A percentile compares a stretch with the other conserved stretches of the same genome.
Evolutionary conservation across 805 yeast genomes (phyloP).

Genomic region (Lachancea waltii): DNA sequence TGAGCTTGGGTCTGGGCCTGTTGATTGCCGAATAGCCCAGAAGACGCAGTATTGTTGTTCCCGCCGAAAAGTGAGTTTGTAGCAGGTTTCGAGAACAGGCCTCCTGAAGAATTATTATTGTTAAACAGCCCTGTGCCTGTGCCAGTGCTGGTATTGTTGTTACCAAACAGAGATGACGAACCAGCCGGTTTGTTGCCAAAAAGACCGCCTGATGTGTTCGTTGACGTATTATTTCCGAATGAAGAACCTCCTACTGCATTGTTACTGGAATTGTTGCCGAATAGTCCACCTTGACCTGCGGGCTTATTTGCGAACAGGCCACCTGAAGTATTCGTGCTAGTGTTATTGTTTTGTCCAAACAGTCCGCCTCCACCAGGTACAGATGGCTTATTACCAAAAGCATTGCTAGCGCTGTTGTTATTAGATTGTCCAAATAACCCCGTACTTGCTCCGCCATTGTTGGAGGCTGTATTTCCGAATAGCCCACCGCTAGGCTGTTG

Average conservation of each 20-base stretch:
- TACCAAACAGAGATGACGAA: slow-evolving; percentile 26
- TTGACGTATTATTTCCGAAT: slow-evolving; percentile 11
- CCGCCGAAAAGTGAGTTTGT: slow-evolving; percentile 33
- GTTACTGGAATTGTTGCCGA: slow-evolving; percentile 20
- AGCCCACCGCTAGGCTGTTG: slow-evolving; percentile 25
- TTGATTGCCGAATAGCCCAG: slow-evolving; percentile 18
- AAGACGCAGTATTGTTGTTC: slow-evolving; percentile 13
- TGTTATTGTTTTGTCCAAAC: slow-evolving; percentile 24
- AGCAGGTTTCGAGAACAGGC: slow-evolving; percentile 34
- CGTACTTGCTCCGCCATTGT: slow-evolving; percentile 18
- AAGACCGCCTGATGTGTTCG: slow-evolving; percentile 14
- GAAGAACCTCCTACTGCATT: slow-evolving; percentile 14
- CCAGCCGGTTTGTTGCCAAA: slow-evolving; percentile 31
- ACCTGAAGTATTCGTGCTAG: slow-evolving; percentile 6
- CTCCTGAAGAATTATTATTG: slow-evolving; percentile 15
- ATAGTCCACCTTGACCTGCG: slow-evolving; percentile 6
- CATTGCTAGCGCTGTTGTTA: slow-evolving; percentile 14
- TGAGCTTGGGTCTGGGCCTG: slow-evolving; percentile 16
- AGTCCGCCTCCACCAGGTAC: slow-evolving; percentile 23
- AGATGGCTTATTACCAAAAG: slow-evolving; percentile 38
- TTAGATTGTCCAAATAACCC: slow-evolving; percentile 11
- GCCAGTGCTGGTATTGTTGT: slow-evolving; percentile 11
- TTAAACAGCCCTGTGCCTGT: slow-evolving; percentile 36
- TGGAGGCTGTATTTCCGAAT: slow-evolving; percentile 34
- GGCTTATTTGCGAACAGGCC: slow-evolving; percentile 35